phyloP scores from a whole-genome alignment of 192 early-diverging fungal genomes.

The Podila epigama region DNA sequence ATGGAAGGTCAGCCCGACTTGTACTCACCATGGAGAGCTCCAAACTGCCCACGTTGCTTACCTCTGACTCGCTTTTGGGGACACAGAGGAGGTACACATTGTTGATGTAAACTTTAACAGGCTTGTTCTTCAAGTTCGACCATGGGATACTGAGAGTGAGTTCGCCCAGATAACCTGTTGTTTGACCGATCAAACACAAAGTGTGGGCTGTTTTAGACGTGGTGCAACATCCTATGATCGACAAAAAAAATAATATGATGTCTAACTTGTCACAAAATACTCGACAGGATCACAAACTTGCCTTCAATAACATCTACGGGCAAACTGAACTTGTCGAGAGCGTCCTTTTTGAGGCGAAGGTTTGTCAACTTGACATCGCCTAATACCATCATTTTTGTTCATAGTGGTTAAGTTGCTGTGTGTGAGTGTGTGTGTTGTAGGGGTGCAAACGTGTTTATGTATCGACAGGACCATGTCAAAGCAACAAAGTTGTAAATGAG shows the following conservation, averaged over 20 bases:
- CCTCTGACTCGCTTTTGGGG: constrained; percentile 76
- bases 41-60: constrained; percentile 13
- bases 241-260: neutral
- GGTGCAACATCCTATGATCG: neutral
- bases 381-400: constrained; percentile 26
- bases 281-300: constrained; percentile 15
- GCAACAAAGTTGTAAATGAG: too few relatives aligned
- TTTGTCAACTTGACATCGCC: constrained; percentile 97
- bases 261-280: neutral
- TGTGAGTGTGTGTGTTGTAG: neutral
- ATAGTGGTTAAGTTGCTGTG: neutral
- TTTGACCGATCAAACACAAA: neutral
- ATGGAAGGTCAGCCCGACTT: neutral
- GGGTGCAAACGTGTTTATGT: too few relatives aligned
- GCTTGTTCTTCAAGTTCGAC: constrained; percentile 95
- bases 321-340: constrained; percentile 92
- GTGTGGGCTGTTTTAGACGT: neutral
- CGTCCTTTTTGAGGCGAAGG: constrained; percentile 85
- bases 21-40: constrained; percentile 1
- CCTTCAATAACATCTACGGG: constrained; percentile 93
- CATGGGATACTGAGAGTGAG: constrained; percentile 95
- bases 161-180: constrained; percentile 87
- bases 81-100: constrained; percentile 88
- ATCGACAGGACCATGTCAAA: too few relatives aligned
- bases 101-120: constrained; percentile 88